Base-by-base conservation (phyloP, 1,139 yeast genomes). In the Pichia cactophila region DNA sequence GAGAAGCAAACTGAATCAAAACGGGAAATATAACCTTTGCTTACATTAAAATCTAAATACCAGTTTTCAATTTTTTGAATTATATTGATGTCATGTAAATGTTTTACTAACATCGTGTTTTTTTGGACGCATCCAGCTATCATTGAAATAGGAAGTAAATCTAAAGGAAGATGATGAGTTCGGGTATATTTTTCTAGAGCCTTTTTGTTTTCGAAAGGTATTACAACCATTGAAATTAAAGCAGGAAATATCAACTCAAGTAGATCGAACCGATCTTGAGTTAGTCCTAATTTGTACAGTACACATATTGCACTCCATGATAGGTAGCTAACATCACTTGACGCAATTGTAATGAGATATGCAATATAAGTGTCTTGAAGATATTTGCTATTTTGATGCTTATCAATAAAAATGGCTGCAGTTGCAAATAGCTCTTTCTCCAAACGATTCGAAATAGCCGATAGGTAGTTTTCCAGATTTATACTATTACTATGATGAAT, bases 1-100 rank as follows among this genome's bases (percentile, higher is more conserved):
- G 53, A 43, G 26, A 45, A 39, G 9, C 42, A 41, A 23, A 17
- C 44, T 1, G 48, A 36, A 16, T 45, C 38, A 4, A 29, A n/a
- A 16, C 26, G 11, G 12, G 37, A 14, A 48, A 50, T 50, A n/a
- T 26, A 7, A 12, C 23, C 17, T 16, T 35, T 33, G 3, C 5
- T n/a, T 5, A 14, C 1, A 7, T 42, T 26, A 36, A 29, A 50
- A 4, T 33, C 29, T 7, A 20, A 20, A 4, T 45, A 46, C 1
- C 42, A 20, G 2, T 14, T 7, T 14, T 46, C 26, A 12, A 50
- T 33, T n/a, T 28, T 28, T 16, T 26, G 33, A 14, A 40, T 20
- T 5, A 28, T 26, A 7, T 28, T n/a, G 9, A 40, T 29, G 20
- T 40, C 42, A 28, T 28, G 10, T 28, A 40, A 40, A 12, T n/a